Conservation (phyloP, 169 alveolate genomes). For the Plasmodium falciparum region DNA sequence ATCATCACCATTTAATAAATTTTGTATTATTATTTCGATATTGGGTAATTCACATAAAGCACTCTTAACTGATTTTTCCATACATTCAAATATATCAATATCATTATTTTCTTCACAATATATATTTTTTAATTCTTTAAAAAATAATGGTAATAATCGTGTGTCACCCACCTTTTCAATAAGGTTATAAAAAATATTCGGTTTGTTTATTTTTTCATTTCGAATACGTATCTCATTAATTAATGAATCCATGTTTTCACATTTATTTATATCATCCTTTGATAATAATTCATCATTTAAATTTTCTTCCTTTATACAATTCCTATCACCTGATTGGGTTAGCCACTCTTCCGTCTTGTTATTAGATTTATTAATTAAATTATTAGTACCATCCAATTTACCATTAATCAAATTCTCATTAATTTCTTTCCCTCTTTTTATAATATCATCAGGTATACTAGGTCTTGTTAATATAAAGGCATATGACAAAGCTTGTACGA, state of each 20-base stretch:
- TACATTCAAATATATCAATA: conserved; percentile 81
- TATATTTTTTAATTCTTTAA: conserved; percentile 65
- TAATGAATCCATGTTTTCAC: conserved; percentile 10
- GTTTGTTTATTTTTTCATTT: conserved; percentile 60
- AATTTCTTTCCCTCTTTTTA: conserved; percentile 32
- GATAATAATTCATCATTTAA: not conserved
- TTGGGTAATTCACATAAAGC: conserved; percentile 95
- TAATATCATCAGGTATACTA: conserved; percentile 53
- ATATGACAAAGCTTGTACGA: conserved; percentile 91
- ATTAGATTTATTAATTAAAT: not conserved
- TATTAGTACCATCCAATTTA: not conserved
- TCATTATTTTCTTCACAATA: conserved; percentile 59
- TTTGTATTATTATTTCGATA: conserved; percentile 92
- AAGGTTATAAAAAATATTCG: conserved; percentile 45
- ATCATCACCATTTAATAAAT: conserved; percentile 89
- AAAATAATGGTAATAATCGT: conserved; percentile 39
- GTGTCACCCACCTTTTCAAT: conserved; percentile 75
- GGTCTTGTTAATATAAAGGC: conserved; percentile 88
- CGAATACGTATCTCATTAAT: conserved; percentile 30
- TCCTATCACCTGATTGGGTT: too few relatives aligned
- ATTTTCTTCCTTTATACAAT: not conserved
- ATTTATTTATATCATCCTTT: not conserved
- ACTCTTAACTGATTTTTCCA: conserved; percentile 91
- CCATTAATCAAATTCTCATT: conserved; percentile 36
- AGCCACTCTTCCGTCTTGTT: too few relatives aligned